Base-by-base conservation (phyloP, 306 rosid species). In the Gastrolobium villosum region DNA sequence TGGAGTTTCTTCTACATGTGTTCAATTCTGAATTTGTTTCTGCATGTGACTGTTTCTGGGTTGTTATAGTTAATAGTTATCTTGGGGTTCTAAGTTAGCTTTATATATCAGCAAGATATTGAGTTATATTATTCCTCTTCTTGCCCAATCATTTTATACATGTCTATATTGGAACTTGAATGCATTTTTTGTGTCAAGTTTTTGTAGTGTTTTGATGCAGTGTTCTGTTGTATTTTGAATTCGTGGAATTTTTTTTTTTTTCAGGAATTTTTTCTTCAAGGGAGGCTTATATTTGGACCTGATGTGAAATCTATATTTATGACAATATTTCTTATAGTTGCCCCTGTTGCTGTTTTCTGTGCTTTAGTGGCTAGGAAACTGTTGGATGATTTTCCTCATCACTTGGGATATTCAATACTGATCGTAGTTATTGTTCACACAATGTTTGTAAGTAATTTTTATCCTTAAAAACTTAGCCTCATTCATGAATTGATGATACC, bases 201-300 rank as follows among this genome's bases (percentile, higher is more conserved):
- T 85, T 81, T 61, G 36, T 31, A 20, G 0, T 20, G 26, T 20
- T 20, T 10, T 13, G n/a, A 49, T 8, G 13, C 3, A 39, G 8
- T 55, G 4, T 4, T 14, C 14, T 11, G 2, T 34, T 13, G 5
- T 35, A 11, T 67, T 69, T 61, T 57, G 15, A 60, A 44, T 35
- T 79, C 9, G 55, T 35, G 26, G 26, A 20, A 0, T 20, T 20
- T 20, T 20, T 31, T 4, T 52, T 0, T 45, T 35, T 77, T 80
- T 77, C 96, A 95, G 99, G 93, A 88, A 65, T 95, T 95, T 85
- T 84, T 86, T 5, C 91, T 91, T 70, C 87, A 81, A 85, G 99
- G 99, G 67, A 93, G 94, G 84, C 85, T 95, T 73, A 88, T 95
- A 66, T 95, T 95, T 69, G 99, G 99, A 67, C 99, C 99, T 1